A percentile compares a stretch with the other conserved stretches of the same genome.
Evolutionary conservation across 345 rosid genomes (phyloP).

Genomic region (Brassica nigra): DNA sequence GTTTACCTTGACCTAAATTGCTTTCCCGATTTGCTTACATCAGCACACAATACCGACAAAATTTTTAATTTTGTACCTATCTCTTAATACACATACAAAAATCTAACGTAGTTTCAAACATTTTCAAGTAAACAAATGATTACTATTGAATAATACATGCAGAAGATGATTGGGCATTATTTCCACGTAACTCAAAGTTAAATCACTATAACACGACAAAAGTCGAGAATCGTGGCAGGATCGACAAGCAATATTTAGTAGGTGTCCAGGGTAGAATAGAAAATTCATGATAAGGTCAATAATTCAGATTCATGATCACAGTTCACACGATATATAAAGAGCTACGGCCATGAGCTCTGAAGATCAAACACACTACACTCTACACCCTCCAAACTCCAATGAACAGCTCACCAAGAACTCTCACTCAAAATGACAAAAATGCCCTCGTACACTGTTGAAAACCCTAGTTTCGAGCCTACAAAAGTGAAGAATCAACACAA

Average conservation of each 20-base stretch:
- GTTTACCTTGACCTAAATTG: constrained; percentile 19
- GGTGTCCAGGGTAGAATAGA: constrained; percentile 16
- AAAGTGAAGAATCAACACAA: constrained; percentile 21
- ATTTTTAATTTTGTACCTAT: not conserved
- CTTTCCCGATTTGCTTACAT: constrained; percentile 26
- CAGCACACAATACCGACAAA: constrained; percentile 27
- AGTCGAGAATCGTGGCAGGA: constrained; percentile 29
- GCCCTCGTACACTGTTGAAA: constrained; percentile 20
- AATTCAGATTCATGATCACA: constrained; percentile 17
- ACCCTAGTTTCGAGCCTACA: constrained; percentile 23
- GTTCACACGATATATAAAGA: constrained; percentile 24
- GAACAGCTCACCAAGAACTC: constrained; percentile 15
- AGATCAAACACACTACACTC: constrained; percentile 16
- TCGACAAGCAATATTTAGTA: constrained; percentile 18
- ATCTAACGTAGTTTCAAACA: not conserved
- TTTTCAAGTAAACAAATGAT: constrained; percentile 13
- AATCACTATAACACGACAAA: constrained; percentile 30
- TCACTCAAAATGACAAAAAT: constrained; percentile 27
- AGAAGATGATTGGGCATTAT: constrained; percentile 17
- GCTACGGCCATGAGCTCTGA: not conserved
- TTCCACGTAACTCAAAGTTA: constrained; percentile 27
- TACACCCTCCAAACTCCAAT: constrained; percentile 13
- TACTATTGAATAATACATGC: constrained; percentile 16
- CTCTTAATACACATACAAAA: constrained; percentile 20
- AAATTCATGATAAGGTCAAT: not conserved